phyloP scores from a whole-genome alignment of 2,329 filamentous ascomycete species.

The Colletotrichum sp. region DNA sequence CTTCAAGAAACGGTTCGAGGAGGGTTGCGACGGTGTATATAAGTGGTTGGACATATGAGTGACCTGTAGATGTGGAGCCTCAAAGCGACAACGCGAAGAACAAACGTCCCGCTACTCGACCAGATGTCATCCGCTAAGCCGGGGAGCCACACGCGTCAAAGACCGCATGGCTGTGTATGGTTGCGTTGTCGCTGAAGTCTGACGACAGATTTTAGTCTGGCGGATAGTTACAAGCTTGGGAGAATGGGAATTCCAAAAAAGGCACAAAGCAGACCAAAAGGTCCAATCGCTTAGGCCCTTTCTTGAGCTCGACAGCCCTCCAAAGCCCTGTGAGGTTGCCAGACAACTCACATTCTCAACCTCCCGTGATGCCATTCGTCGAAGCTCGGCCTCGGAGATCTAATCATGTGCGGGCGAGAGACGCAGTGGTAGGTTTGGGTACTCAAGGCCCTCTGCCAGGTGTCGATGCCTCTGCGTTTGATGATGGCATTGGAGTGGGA shows the following conservation, averaged over 20 bases:
- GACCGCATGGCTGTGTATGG: neutral
- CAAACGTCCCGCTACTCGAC: neutral
- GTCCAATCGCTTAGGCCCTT: neutral
- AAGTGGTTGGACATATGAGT: neutral
- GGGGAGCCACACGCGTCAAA: neutral
- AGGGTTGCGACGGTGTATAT: neutral
- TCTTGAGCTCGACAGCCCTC: neutral
- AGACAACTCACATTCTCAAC: neutral
- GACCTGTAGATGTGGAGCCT: neutral
- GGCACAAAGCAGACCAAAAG: neutral
- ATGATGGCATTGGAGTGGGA: neutral
- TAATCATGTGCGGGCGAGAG: neutral
- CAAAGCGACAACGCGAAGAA: neutral
- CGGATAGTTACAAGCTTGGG: neutral
- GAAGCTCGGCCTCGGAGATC: neutral
- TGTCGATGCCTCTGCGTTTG: neutral
- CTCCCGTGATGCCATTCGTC: neutral
- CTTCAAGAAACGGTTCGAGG: neutral
- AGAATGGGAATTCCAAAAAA: neutral
- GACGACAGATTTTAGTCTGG: slow-evolving; percentile 13
- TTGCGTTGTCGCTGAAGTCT: neutral
- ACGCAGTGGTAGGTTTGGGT: neutral
- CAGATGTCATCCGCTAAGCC: neutral
- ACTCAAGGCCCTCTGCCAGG: neutral
- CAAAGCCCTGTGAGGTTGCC: neutral